Conservation (phyloP, 2,329 filamentous ascomycete species). For the Aaosphaeria arxii region DNA sequence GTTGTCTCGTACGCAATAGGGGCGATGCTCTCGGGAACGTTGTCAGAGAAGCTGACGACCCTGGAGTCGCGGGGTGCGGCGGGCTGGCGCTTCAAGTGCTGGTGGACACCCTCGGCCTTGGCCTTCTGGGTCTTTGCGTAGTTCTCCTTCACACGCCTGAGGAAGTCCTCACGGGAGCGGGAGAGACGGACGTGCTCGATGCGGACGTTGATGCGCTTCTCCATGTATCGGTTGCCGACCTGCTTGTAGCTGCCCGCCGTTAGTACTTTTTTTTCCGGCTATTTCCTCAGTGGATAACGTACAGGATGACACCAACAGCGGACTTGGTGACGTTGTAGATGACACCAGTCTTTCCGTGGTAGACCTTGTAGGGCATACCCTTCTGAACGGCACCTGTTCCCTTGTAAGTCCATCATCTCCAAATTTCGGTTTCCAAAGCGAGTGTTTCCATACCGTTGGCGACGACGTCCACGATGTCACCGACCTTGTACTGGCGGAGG, state of each 20-base stretch:
- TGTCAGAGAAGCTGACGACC: slow-evolving; percentile 76
- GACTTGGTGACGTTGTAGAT: slow-evolving; percentile 99
- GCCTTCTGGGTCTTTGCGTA: slow-evolving; percentile 88
- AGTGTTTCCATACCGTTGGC: slow-evolving; percentile 82
- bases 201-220: slow-evolving; percentile 99
- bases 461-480: slow-evolving; percentile 98
- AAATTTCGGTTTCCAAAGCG: slow-evolving; percentile 13
- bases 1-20: slow-evolving; percentile 97
- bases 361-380: slow-evolving; percentile 97
- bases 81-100: slow-evolving; percentile 92
- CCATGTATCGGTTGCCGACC: slow-evolving; percentile 98
- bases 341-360: slow-evolving; percentile 94
- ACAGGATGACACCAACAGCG: slow-evolving; percentile 94
- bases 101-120: slow-evolving; percentile 80
- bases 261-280: slow-evolving; percentile 3
- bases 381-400: slow-evolving; percentile 36
- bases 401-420: slow-evolving; percentile 15
- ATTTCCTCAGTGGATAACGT: slow-evolving; percentile 5
- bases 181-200: slow-evolving; percentile 95
- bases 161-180: slow-evolving; percentile 94
- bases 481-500: slow-evolving; percentile 92
- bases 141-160: slow-evolving; percentile 95
- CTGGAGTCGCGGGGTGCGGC: slow-evolving; percentile 74
- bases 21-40: slow-evolving; percentile 85
- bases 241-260: slow-evolving; percentile 69